Base-by-base conservation (phyloP, 345 rosid genomes). In the Melastoma malabathricum region DNA sequence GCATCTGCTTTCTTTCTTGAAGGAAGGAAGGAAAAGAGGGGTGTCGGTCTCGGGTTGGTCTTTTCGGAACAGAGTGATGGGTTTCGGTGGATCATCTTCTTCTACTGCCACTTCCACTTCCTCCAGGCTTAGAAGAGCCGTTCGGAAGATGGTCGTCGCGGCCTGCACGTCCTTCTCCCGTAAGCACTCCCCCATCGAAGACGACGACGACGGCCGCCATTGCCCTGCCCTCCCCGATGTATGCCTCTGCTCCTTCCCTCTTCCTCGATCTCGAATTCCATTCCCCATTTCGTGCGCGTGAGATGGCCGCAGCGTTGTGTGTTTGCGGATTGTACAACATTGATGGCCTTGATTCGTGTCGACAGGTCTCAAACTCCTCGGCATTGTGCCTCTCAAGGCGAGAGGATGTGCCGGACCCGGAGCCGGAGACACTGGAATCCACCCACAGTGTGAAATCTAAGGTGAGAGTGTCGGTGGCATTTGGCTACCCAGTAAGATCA, bases 101-200 rank as follows among this genome's bases (percentile, higher is more conserved):
- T 22, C 25, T 22, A 22, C 41, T 34, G 6, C 41, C 12, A 34
- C 41, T 34, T 34, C 41, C 12, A 34, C 41, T 34, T 34, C 77
- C 50, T 71, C 75, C 19, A 78, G 64, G 74, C 74, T 87, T 23
- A 81, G 67, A 62, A 81, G 61, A 54, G 94, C 79, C 18, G 83
- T 87, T 6, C 72, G 55, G 64, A 72, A 71, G 67, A 71, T 83
- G 70, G 80, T 72, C 59, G 66, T 72, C 8, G 87, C 85, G 51
- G 96, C 85, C 16, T 87, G 89, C 29, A 80, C 75, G 52, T 79
- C 85, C 62, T 78, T 80, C 77, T 78, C 83, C 56, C 61, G 71
- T 15, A 67, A 60, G 31, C 56, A 77, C 46, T 22, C 78, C 62
- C 73, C 57, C 16, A 63, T 48, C 15, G 64, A 57, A 2, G 41